Conservation (phyloP, 176 grass and related monocot species). For the Saccharum spontaneum region DNA sequence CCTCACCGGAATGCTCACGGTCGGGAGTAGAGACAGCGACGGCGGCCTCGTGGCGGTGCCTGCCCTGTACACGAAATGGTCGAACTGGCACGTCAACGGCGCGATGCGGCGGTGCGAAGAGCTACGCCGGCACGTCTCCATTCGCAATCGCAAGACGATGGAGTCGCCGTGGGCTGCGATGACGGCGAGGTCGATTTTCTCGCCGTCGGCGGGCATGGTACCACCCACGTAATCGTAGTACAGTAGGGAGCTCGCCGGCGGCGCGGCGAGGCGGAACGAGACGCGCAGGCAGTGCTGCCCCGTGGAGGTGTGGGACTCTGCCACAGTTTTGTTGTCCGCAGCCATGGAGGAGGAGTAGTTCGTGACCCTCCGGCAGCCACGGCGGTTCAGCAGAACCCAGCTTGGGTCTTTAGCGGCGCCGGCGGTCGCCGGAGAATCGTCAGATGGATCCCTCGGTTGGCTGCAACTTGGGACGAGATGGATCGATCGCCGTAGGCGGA, state of each 20-base stretch:
- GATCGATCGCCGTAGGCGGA: too few relatives aligned
- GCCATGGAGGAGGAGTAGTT: background rate
- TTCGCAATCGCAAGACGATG: background rate
- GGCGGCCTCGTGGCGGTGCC: too few relatives aligned
- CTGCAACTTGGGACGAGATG: too few relatives aligned
- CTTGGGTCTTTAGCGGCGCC: background rate
- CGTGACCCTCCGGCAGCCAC: background rate
- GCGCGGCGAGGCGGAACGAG: background rate
- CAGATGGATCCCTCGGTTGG: too few relatives aligned
- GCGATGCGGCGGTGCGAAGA: accelerated
- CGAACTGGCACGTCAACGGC: too few relatives aligned
- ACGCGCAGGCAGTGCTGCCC: background rate
- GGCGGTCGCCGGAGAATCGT: too few relatives aligned
- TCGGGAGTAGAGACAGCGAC: too few relatives aligned
- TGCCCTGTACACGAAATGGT: too few relatives aligned
- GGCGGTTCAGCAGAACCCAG: background rate
- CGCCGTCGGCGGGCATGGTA: background rate
- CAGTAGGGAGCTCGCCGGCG: too few relatives aligned
- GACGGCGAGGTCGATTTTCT: background rate
- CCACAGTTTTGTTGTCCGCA: background rate
- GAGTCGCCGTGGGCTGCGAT: background rate
- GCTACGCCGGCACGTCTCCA: too few relatives aligned
- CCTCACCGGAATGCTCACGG: too few relatives aligned
- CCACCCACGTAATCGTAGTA: background rate
- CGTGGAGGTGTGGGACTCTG: background rate